These are phyloP conservation scores for Malus hybrid DNA, from an alignment of 331 rosid species.

Conservation along the genomic window DNA sequence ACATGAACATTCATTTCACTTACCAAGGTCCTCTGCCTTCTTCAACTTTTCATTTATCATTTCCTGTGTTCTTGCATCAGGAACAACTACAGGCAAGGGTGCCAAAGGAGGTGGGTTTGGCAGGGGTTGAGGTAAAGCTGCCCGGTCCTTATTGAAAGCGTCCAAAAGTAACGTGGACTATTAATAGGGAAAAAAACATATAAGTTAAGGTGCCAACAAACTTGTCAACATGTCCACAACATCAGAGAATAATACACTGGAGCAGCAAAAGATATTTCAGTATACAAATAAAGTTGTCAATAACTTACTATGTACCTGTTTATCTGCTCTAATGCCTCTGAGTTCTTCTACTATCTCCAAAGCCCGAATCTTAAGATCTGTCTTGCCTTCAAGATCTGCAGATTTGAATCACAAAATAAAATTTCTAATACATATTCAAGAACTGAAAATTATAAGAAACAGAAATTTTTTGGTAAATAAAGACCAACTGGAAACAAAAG, in stretches of 20 bases:
- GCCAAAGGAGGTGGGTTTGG: slow-evolving; percentile 94
- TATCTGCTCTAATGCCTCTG: slow-evolving; percentile 87
- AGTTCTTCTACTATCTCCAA: slow-evolving; percentile 86
- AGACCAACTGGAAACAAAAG: not conserved
- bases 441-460: not conserved
- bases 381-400: slow-evolving; percentile 95
- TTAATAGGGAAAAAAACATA: not conserved
- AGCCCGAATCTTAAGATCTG: slow-evolving; percentile 89
- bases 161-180: slow-evolving; percentile 94
- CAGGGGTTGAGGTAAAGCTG: slow-evolving; percentile 87
- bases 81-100: slow-evolving; percentile 73
- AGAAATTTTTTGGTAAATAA: not conserved
- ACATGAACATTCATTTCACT: slow-evolving; percentile 9
- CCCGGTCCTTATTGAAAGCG: slow-evolving; percentile 96
- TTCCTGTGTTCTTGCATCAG: slow-evolving; percentile 93
- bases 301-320: slow-evolving; percentile 52
- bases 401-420: not conserved
- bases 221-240: not conserved
- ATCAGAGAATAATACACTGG: not conserved
- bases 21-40: slow-evolving; percentile 99
- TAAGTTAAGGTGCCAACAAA: slow-evolving; percentile 7
- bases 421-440: not conserved
- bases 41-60: slow-evolving; percentile 98
- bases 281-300: not conserved
- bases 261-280: not conserved